A percentile compares a stretch with the other conserved stretches of the same genome.
These are phyloP conservation scores for Bretschneidera sinensis DNA, from an alignment of 345 rosid species.

Conservation along the genomic window DNA sequence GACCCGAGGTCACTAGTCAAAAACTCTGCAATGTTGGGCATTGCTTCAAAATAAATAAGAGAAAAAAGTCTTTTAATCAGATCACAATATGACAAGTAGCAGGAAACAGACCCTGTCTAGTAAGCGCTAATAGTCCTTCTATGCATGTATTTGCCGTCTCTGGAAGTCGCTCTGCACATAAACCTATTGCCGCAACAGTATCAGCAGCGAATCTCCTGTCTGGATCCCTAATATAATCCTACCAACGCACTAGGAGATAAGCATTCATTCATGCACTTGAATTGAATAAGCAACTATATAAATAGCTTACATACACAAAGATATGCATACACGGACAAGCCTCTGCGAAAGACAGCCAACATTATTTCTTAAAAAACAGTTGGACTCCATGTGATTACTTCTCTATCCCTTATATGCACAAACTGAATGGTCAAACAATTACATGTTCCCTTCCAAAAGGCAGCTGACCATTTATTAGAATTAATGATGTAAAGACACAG, in stretches of 20 bases:
- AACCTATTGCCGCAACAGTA: slow-evolving; percentile 82
- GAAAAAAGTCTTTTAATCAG: not conserved
- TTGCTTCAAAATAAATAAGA: slow-evolving; percentile 18
- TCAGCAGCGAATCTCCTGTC: slow-evolving; percentile 90
- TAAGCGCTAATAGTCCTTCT: slow-evolving; percentile 64
- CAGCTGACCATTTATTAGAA: slow-evolving; percentile 4
- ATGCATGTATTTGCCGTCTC: slow-evolving; percentile 61
- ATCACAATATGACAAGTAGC: slow-evolving; percentile 10
- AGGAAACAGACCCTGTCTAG: slow-evolving; percentile 55
- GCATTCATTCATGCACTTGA: slow-evolving; percentile 23
- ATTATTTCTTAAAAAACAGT: not conserved
- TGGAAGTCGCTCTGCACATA: slow-evolving; percentile 69
- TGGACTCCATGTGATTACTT: not conserved
- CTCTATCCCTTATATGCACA: too few species aligned
- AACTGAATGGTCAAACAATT: slow-evolving; percentile 5
- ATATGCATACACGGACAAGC: not conserved
- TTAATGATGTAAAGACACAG: slow-evolving; percentile 1
- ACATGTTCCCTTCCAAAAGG: slow-evolving; percentile 6
- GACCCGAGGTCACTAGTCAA: slow-evolving; percentile 39
- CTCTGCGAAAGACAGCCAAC: not conserved
- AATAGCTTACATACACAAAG: too few species aligned
- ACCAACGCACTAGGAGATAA: slow-evolving; percentile 33
- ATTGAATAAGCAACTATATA: not conserved
- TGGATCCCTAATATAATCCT: slow-evolving; percentile 93
- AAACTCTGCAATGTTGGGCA: slow-evolving; percentile 47